A percentile compares a stretch with the other conserved stretches of the same genome.
phyloP scores from a whole-genome alignment of 2,329 filamentous ascomycete species.

The Aspergillus puulaauensis region DNA sequence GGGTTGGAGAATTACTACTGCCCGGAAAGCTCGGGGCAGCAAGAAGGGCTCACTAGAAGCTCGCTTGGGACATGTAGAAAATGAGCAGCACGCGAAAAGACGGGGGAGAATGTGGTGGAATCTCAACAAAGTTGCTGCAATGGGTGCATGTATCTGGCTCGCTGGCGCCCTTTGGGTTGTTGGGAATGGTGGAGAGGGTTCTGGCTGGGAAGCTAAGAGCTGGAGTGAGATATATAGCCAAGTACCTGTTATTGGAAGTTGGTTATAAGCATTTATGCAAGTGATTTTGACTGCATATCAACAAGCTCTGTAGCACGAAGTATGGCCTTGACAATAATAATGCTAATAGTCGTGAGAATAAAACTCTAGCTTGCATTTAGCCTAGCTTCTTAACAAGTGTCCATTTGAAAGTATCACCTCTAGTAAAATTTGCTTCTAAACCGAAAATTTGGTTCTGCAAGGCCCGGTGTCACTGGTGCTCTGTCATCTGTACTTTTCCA shows the following conservation, averaged over 20 bases:
- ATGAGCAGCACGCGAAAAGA: conserved; percentile 49
- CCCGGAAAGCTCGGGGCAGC: conserved; percentile 26
- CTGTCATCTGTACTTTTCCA: too few relatives aligned
- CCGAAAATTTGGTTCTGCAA: background rate
- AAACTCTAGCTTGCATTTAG: background rate
- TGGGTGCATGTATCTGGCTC: conserved; percentile 70
- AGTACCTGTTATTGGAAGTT: conserved; percentile 57
- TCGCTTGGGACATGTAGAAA: conserved; percentile 46
- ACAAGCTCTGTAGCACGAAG: background rate
- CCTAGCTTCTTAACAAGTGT: background rate
- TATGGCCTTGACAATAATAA: background rate
- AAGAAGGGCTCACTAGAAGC: conserved; percentile 32
- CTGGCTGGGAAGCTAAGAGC: conserved; percentile 76
- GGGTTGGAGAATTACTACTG: conserved; percentile 49
- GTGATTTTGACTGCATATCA: background rate
- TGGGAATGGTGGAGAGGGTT: conserved; percentile 65
- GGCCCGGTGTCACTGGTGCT: background rate
- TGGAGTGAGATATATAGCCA: conserved; percentile 73
- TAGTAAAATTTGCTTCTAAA: background rate
- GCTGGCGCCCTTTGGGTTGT: conserved; percentile 77
- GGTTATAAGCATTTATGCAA: conserved; percentile 36
- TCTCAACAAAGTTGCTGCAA: conserved; percentile 64
- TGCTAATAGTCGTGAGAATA: background rate
- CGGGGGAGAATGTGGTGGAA: conserved; percentile 68
- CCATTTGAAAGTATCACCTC: background rate